Conservation (phyloP, 768 basidiomycete genomes). For the Russula lepida region DNA sequence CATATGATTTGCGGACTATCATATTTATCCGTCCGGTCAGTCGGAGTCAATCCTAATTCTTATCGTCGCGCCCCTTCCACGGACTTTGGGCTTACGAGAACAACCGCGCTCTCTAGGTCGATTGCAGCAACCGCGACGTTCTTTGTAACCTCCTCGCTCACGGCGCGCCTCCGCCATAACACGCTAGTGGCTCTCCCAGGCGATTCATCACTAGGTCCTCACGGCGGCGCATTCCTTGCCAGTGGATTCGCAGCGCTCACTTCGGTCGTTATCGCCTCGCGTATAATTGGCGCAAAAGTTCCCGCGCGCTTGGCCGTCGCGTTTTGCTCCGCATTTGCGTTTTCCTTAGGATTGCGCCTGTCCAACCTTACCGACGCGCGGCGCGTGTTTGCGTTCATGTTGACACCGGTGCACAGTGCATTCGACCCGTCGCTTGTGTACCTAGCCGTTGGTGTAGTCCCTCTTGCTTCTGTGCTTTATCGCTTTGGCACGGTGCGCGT, state of each 20-base stretch:
- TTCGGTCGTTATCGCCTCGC: conserved; percentile 9
- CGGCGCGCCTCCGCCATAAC: conserved; percentile 34
- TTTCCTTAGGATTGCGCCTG: conserved; percentile 46
- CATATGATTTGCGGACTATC: conserved; percentile 60
- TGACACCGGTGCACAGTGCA: conserved; percentile 39
- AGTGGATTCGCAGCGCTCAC: conserved; percentile 21
- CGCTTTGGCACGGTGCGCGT: conserved; percentile 34
- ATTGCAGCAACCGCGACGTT: conserved; percentile 48
- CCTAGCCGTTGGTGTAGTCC: conserved; percentile 46
- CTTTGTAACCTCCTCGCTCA: conserved; percentile 40
- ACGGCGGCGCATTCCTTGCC: conserved; percentile 25
- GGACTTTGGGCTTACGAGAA: conserved; percentile 22
- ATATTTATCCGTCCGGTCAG: conserved; percentile 46
- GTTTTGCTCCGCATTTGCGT: conserved; percentile 39
- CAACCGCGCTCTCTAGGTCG: conserved; percentile 48
- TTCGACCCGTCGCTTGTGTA: conserved; percentile 53
- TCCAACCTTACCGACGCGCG: conserved; percentile 44
- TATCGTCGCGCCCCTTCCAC: not conserved
- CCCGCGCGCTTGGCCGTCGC: conserved; percentile 24
- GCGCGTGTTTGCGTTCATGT: conserved; percentile 45
- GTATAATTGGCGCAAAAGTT: not conserved
- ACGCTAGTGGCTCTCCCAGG: conserved; percentile 25
- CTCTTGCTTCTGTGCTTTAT: conserved; percentile 39
- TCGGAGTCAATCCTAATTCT: not conserved
- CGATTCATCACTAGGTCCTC: conserved; percentile 23